A percentile compares a stretch with the other conserved stretches of the same genome.
Conservation (phyloP, 306 rosid genomes). For the Vigna mungo region DNA sequence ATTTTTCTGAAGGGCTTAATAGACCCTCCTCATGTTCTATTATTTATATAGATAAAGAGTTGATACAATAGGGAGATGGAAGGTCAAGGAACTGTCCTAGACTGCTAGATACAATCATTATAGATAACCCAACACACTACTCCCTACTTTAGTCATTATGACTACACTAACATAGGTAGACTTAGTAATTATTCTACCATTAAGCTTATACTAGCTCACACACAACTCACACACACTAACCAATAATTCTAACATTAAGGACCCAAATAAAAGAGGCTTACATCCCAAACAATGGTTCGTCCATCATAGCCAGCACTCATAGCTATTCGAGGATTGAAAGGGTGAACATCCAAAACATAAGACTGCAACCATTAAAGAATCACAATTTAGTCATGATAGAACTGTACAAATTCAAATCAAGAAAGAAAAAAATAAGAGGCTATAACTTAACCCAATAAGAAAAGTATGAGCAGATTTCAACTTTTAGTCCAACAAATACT, state of each 20-base stretch:
- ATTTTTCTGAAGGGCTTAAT: too few relatives aligned
- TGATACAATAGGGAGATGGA: too few relatives aligned
- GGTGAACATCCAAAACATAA: conserved; percentile 95
- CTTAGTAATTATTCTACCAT: too few relatives aligned
- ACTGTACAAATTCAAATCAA: conserved; percentile 31
- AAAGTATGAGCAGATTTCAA: conserved; percentile 23
- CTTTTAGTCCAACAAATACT: conserved; percentile 5
- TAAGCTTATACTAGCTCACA: too few relatives aligned
- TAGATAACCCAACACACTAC: too few relatives aligned
- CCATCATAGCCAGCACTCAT: conserved; percentile 99
- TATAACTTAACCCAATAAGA: conserved; percentile 28
- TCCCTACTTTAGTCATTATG: too few relatives aligned
- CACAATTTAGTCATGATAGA: conserved; percentile 46
- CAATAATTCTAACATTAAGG: not conserved
- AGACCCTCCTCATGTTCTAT: too few relatives aligned
- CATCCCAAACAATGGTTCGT: conserved; percentile 89
- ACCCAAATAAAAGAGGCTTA: conserved; percentile 54
- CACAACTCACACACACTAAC: too few relatives aligned
- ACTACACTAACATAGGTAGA: too few relatives aligned
- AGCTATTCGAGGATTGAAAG: conserved; percentile 94
- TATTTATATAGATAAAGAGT: too few relatives aligned
- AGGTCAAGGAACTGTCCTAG: too few relatives aligned
- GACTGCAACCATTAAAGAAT: conserved; percentile 65
- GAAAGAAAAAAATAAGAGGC: conserved; percentile 23
- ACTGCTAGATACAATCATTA: too few relatives aligned